Percentiles rank a stretch among this genome's conserved stretches.
phyloP scores from a whole-genome alignment of 345 rosid genomes.

The Pseudoturritis turrita region DNA sequence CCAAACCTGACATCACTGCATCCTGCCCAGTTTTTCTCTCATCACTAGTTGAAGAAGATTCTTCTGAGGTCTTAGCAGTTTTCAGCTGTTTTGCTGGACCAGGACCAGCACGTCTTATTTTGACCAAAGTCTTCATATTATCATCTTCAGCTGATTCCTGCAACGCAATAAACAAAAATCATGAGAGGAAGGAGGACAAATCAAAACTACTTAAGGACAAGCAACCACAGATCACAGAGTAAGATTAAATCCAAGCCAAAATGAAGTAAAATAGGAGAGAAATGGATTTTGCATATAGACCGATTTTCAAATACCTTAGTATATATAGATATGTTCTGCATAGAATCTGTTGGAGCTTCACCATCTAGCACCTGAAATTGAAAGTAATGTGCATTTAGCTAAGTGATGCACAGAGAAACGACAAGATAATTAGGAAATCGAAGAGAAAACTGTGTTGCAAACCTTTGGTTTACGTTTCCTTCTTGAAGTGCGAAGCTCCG shows the following conservation, averaged over 20 bases:
- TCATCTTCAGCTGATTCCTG: constrained; percentile 45
- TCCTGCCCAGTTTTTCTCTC: constrained; percentile 35
- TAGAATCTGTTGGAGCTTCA: constrained; percentile 28
- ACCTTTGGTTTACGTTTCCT: constrained; percentile 33
- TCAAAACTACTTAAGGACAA: background rate
- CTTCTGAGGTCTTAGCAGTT: constrained; percentile 35
- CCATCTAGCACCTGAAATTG: constrained; percentile 14
- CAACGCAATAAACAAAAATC: constrained; percentile 12
- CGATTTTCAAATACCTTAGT: constrained; percentile 42
- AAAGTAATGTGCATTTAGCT: background rate
- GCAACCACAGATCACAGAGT: constrained; percentile 6
- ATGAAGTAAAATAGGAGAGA: background rate
- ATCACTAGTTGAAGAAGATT: constrained; percentile 34
- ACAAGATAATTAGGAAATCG: background rate
- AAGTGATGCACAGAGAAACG: background rate
- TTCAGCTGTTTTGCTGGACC: constrained; percentile 50
- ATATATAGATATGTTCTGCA: constrained; percentile 28
- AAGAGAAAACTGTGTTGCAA: constrained; percentile 4
- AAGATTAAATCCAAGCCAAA: constrained; percentile 3
- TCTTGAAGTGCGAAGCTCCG: constrained; percentile 16
- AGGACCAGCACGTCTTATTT: constrained; percentile 36
- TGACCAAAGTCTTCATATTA: constrained; percentile 21
- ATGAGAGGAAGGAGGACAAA: background rate
- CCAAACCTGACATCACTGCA: constrained; percentile 32
- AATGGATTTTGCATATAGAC: background rate